Evolutionary conservation across 805 yeast genomes (phyloP).

Genomic region (Diddensiella santjacobensis): DNA sequence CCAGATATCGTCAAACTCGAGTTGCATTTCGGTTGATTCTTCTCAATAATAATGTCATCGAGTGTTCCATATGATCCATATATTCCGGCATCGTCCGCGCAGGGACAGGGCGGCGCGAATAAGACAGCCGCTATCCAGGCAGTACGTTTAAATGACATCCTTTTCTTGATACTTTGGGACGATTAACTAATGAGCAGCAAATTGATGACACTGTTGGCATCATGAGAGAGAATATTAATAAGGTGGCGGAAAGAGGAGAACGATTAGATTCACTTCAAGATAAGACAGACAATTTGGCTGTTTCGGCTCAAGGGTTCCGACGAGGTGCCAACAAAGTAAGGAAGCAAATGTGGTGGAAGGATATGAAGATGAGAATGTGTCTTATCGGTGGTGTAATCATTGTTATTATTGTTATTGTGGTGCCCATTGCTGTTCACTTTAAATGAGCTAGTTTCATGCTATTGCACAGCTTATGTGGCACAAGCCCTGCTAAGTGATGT

Average conservation of each 20-base stretch:
- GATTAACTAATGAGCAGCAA: slow-evolving; percentile 42
- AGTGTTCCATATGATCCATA: slow-evolving; percentile 85
- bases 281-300: slow-evolving; percentile 88
- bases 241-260: slow-evolving; percentile 93
- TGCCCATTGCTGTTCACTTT: slow-evolving; percentile 91
- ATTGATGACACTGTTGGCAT: slow-evolving; percentile 95
- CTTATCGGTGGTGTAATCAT: slow-evolving; percentile 72
- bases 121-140: slow-evolving; percentile 83
- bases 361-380: slow-evolving; percentile 93
- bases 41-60: slow-evolving; percentile 52
- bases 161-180: slow-evolving; percentile 19
- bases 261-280: slow-evolving; percentile 87
- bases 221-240: slow-evolving; percentile 95
- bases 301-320: slow-evolving; percentile 89
- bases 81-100: slow-evolving; percentile 52
- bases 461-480: too few species aligned
- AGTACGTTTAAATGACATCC: slow-evolving; percentile 49
- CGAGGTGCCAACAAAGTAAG: slow-evolving; percentile 96
- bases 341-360: slow-evolving; percentile 99
- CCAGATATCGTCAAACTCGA: background rate
- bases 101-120: slow-evolving; percentile 37
- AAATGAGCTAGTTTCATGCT: slow-evolving; percentile 7
- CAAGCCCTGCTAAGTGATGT: too few species aligned
- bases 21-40: background rate
- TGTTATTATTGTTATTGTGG: slow-evolving; percentile 80